Conservation (phyloP, 2,329 filamentous ascomycete species). For the Westerdykella aurantiaca region DNA sequence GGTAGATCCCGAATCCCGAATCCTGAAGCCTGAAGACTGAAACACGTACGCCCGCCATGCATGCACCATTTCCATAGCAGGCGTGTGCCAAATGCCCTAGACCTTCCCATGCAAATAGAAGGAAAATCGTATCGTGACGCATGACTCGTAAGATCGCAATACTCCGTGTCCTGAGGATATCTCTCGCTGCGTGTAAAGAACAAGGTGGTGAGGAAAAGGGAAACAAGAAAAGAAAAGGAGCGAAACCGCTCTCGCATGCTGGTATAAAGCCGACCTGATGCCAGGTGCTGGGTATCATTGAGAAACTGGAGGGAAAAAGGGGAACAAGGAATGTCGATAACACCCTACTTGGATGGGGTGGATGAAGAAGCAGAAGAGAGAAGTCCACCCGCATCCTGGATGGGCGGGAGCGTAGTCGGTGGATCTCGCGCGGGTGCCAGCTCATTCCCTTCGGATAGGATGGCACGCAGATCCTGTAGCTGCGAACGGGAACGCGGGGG, state of each 20-base stretch:
- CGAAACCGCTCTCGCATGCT: too few species aligned
- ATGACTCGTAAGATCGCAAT: constrained; percentile 14
- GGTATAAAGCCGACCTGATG: constrained; percentile 1
- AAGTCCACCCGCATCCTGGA: constrained; percentile 31
- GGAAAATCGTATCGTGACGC: constrained; percentile 7
- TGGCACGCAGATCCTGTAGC: constrained; percentile 21
- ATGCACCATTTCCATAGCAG: too few species aligned
- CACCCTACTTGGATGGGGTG: too few species aligned
- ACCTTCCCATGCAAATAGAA: too few species aligned
- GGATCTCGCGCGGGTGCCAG: background rate
- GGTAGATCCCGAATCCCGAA: too few species aligned
- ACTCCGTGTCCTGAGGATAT: constrained; percentile 14
- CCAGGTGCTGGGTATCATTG: constrained; percentile 27
- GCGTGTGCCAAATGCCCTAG: too few species aligned
- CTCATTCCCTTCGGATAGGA: constrained; percentile 17
- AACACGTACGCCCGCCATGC: too few species aligned
- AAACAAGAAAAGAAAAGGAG: too few species aligned
- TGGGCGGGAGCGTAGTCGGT: constrained; percentile 15
- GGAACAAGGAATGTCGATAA: too few species aligned
- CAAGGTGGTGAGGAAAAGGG: too few species aligned
- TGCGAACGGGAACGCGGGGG: constrained; percentile 16
- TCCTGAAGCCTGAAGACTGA: too few species aligned
- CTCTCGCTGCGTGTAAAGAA: constrained; percentile 7
- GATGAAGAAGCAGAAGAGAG: constrained; percentile 16
- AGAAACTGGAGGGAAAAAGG: constrained; percentile 2